Evolutionary conservation across 2,329 filamentous ascomycete species (phyloP).

Genomic region (Aureobasidium zeae): DNA sequence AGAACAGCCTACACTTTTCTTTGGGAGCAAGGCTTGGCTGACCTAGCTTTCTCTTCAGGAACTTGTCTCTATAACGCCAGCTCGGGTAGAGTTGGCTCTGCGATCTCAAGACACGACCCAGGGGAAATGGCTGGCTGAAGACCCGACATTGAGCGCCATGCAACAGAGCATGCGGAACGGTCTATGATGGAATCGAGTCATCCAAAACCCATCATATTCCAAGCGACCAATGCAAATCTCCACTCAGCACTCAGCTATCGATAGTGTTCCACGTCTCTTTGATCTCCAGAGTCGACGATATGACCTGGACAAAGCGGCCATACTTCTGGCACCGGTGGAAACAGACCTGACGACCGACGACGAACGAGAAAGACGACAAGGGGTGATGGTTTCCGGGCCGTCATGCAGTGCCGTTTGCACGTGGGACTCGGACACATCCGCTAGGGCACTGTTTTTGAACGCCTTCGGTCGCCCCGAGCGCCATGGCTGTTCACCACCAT

Average conservation of each 20-base stretch:
- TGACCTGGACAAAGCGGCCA: no score
- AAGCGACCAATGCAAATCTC: conserved; percentile 4
- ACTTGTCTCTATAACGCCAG: conserved; percentile 47
- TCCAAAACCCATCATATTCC: background rate
- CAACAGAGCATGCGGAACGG: conserved; percentile 17
- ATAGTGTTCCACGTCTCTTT: no score
- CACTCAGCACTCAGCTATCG: no score
- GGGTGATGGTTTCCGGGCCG: no score
- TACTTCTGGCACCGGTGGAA: background rate
- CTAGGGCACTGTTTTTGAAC: background rate
- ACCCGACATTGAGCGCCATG: conserved; percentile 47
- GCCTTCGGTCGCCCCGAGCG: conserved; percentile 5
- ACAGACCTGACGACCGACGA: background rate
- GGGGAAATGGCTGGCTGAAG: conserved; percentile 53
- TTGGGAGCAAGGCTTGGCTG: no score
- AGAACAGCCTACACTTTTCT: no score
- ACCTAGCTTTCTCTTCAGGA: conserved; percentile 36
- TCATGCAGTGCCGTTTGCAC: background rate
- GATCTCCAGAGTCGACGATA: no score
- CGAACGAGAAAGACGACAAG: background rate
- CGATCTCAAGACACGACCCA: conserved; percentile 46
- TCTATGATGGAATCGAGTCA: conserved; percentile 13
- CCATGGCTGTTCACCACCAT: background rate
- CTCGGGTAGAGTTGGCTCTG: conserved; percentile 47
- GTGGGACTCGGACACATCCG: conserved; percentile 14